Conservation (phyloP, 805 yeast species). For the Candida silvicultrix region DNA sequence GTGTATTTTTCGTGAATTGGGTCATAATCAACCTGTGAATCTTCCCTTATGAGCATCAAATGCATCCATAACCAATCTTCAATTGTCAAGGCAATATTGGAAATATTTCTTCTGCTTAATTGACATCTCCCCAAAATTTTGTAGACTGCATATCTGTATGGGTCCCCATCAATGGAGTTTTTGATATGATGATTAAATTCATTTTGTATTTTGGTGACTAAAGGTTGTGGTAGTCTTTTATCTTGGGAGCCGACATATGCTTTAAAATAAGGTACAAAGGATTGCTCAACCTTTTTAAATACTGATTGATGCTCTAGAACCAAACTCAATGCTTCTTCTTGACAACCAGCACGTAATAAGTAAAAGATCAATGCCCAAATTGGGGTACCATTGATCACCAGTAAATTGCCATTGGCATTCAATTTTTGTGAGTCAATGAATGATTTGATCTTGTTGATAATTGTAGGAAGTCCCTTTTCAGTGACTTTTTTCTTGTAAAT, state of each 20-base stretch:
- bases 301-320: slow-evolving; percentile 58
- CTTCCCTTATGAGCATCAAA: slow-evolving; percentile 65
- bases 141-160: slow-evolving; percentile 84
- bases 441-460: slow-evolving; percentile 63
- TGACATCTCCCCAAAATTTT: slow-evolving; percentile 89
- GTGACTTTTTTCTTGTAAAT: slow-evolving; percentile 48
- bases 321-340: slow-evolving; percentile 70
- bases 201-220: slow-evolving; percentile 60
- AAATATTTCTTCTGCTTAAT: slow-evolving; percentile 55
- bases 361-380: slow-evolving; percentile 93
- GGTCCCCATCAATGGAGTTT: slow-evolving; percentile 64
- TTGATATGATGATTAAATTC: slow-evolving; percentile 86
- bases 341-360: slow-evolving; percentile 76
- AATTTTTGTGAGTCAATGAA: slow-evolving; percentile 43
- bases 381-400: slow-evolving; percentile 76
- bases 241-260: slow-evolving; percentile 56
- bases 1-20: slow-evolving; percentile 67
- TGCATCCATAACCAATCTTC: slow-evolving; percentile 99
- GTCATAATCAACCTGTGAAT: slow-evolving; percentile 32
- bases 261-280: slow-evolving; percentile 74
- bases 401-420: slow-evolving; percentile 42
- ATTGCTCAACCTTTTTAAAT: slow-evolving; percentile 78
- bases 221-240: slow-evolving; percentile 53
- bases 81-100: slow-evolving; percentile 65
- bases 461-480: slow-evolving; percentile 65